phyloP scores from a whole-genome alignment of 169 alveolate genomes.

The Plasmodium gonderi region DNA sequence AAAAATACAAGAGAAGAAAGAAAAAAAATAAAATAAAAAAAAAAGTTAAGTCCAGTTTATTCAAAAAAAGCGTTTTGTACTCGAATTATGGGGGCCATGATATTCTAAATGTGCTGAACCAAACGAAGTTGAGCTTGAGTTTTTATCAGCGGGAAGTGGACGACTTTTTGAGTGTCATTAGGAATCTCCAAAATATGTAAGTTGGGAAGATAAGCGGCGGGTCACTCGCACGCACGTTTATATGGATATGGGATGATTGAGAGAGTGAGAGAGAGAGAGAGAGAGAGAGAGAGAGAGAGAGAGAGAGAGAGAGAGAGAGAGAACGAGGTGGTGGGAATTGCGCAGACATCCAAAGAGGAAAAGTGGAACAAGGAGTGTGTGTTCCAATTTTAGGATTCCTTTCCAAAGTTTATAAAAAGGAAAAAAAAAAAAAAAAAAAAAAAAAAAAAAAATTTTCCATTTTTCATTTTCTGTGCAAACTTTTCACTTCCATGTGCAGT shows the following conservation, averaged over 20 bases:
- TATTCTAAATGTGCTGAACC: conserved; percentile 14
- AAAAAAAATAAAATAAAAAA: conserved; percentile 19
- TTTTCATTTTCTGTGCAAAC: neutral
- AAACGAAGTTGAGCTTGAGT: conserved; percentile 38
- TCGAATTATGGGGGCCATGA: conserved; percentile 18
- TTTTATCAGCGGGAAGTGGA: conserved; percentile 66
- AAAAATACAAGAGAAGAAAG: conserved; percentile 34
- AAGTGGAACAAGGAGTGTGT: neutral
- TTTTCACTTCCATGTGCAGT: neutral
- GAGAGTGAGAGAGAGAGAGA: too few relatives aligned
- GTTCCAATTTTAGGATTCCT: neutral
- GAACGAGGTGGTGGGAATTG: too few relatives aligned
- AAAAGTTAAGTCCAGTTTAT: conserved; percentile 14
- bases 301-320: too few relatives aligned
- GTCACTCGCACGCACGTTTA: neutral
- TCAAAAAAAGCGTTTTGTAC: conserved; percentile 55
- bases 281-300: too few relatives aligned
- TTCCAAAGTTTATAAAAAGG: neutral
- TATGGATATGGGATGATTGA: too few relatives aligned
- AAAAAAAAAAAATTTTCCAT: neutral
- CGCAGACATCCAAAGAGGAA: neutral
- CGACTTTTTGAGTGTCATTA: conserved; percentile 51
- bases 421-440: neutral
- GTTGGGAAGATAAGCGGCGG: neutral
- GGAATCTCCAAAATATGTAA: conserved; percentile 72